Base-by-base conservation (phyloP, 768 basidiomycete species). In the Thelephora ganbajun region DNA sequence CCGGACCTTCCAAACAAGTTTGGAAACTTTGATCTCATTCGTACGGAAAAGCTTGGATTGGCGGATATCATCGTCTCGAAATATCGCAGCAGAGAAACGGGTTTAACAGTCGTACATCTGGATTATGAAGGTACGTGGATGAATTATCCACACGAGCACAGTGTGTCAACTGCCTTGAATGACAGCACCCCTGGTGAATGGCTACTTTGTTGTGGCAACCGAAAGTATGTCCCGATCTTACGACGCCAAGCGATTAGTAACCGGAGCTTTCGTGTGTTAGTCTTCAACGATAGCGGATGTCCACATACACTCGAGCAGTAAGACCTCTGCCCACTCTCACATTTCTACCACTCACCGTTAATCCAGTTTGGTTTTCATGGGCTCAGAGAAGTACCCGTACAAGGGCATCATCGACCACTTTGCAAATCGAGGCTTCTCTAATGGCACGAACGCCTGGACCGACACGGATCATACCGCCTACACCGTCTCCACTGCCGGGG, bases 271-370 rank as follows among this genome's bases (percentile, higher is more conserved):
- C 9, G 35, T 6, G 19, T 42, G 33, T 19, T 48, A 93, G 91
- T 93, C 60, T 94, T 96, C 65, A 73, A 94, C 65, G 93, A 96
- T 59, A 84, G 80, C 44, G 94, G 94, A 48, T 86, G 93, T 57
- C 94, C 94, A 2, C 94, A 97, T 63, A 97, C 94, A 1, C 68
- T 98, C 35, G 94, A 97, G 66, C 93, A 97, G 88, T 90, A 59
- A 59, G 83, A 68, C 12, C n/a, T 43, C 33, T 35, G 13, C 35
- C 39, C 20, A 20, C 16, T 48, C 46, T 48, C 48, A 37, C 45
- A 47, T 52, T 37, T 23, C 52, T n/a, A 23, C 44, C 20, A 46
- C 47, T 6, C 18, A 41, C 44, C 48, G 30, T 30, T 41, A 16
- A 7, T 13, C 16, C 51, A 90, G 86, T 62, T 65, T 94, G 50